These are phyloP conservation scores for Penicillium sp. DNA, from an alignment of 2,329 filamentous ascomycete genomes.

Conservation along the genomic window DNA sequence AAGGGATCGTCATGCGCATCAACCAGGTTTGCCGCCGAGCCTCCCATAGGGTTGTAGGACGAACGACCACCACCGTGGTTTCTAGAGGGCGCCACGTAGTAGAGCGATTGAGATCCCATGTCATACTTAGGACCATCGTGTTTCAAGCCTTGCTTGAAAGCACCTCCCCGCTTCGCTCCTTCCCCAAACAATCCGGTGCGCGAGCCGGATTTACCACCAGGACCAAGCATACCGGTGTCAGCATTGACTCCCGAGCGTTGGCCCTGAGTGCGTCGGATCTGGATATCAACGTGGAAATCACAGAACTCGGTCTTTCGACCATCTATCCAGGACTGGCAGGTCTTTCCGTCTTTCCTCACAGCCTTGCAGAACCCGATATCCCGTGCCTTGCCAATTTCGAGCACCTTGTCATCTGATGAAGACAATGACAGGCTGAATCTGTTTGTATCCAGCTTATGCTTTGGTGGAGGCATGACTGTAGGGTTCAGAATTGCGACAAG, in stretches of 20 bases:
- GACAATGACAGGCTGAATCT: conserved; percentile 83
- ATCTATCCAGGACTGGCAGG: conserved; percentile 84
- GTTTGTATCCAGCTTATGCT: conserved; percentile 71
- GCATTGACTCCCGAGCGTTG: conserved; percentile 77
- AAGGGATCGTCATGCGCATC: conserved; percentile 47
- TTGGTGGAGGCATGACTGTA: conserved; percentile 81
- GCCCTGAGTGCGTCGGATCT: conserved; percentile 68
- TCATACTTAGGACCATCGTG: conserved; percentile 43
- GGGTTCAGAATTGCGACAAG: conserved; percentile 91
- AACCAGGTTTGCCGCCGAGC: conserved; percentile 43
- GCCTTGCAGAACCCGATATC: conserved; percentile 89
- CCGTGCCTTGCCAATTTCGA: conserved; percentile 81
- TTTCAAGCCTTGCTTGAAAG: conserved; percentile 31
- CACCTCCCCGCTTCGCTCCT: conserved; percentile 2
- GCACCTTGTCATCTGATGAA: conserved; percentile 80
- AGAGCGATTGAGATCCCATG: conserved; percentile 43
- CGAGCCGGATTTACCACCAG: conserved; percentile 37
- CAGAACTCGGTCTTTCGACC: conserved; percentile 84
- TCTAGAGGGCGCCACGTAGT: conserved; percentile 45
- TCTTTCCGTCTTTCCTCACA: conserved; percentile 77
- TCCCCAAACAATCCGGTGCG: conserved; percentile 46
- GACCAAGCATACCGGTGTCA: conserved; percentile 56
- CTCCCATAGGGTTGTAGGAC: conserved; percentile 28
- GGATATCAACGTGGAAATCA: conserved; percentile 85
- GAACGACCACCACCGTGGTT: conserved; percentile 16